phyloP scores from a whole-genome alignment of 1,139 yeast genomes.

The Blastobotrys buckinghamii region DNA sequence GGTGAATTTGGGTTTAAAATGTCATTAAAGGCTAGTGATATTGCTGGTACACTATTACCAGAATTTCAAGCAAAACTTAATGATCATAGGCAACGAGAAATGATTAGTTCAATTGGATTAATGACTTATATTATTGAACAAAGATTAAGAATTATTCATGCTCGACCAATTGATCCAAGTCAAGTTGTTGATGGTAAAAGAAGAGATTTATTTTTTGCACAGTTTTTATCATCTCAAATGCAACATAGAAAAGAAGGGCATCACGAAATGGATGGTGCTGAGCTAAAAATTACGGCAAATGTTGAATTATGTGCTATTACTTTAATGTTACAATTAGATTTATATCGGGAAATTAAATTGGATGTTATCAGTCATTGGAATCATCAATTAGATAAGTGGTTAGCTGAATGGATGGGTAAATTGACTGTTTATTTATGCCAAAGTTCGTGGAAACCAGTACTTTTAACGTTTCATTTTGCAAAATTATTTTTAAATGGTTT shows the following conservation, averaged over 20 bases:
- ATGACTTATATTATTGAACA: slow-evolving; percentile 25
- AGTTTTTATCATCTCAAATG: slow-evolving; percentile 14
- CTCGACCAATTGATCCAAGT: slow-evolving; percentile 18
- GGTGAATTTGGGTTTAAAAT: slow-evolving; percentile 24
- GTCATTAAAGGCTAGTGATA: slow-evolving; percentile 22
- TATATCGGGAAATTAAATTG: slow-evolving; percentile 16
- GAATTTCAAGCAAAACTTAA: slow-evolving; percentile 11
- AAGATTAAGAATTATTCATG: slow-evolving; percentile 24
- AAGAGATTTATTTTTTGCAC: slow-evolving; percentile 13
- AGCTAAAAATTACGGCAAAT: slow-evolving; percentile 24
- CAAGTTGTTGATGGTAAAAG: slow-evolving; percentile 14
- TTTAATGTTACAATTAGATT: slow-evolving; percentile 22
- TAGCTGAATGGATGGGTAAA: slow-evolving; percentile 25
- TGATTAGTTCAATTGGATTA: slow-evolving; percentile 23
- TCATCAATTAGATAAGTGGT: slow-evolving; percentile 25
- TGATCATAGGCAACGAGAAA: slow-evolving; percentile 12
- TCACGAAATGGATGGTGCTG: slow-evolving; percentile 20
- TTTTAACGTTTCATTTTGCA: slow-evolving; percentile 25
- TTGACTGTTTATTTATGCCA: slow-evolving; percentile 22
- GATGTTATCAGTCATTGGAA: slow-evolving; percentile 22
- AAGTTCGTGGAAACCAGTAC: slow-evolving; percentile 24
- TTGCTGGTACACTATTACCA: slow-evolving; percentile 21
- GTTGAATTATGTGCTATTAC: slow-evolving; percentile 25
- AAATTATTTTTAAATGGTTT: slow-evolving; percentile 21
- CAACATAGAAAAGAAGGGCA: slow-evolving; percentile 13